phyloP scores from a whole-genome alignment of 2,329 filamentous ascomycete genomes.

The Meredithiella fracta region DNA sequence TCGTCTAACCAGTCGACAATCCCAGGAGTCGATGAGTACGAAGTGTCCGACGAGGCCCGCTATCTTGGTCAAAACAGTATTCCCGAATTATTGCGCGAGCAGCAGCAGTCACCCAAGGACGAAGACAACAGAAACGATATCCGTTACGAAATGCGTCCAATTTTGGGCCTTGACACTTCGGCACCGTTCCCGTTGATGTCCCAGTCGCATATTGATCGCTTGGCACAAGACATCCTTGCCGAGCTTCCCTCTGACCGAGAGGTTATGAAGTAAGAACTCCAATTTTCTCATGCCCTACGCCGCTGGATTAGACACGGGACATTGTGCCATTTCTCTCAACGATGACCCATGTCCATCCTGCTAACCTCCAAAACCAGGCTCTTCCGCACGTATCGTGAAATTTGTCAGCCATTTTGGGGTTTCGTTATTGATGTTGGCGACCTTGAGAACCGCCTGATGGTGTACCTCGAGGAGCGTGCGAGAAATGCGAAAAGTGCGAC shows the following conservation, averaged over 20 bases:
- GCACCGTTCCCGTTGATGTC: slow-evolving; percentile 54
- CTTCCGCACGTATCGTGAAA: slow-evolving; percentile 50
- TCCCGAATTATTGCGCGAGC: slow-evolving; percentile 44
- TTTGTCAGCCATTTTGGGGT: slow-evolving; percentile 51
- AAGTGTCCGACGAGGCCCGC: slow-evolving; percentile 36
- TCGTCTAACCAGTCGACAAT: slow-evolving; percentile 6
- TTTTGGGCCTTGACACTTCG: slow-evolving; percentile 47
- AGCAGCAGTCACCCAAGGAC: slow-evolving; percentile 36
- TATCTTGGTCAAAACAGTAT: slow-evolving; percentile 54
- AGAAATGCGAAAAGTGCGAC: slow-evolving; percentile 33
- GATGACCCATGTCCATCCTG: not conserved
- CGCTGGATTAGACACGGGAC: not conserved
- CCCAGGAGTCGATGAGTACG: slow-evolving; percentile 32
- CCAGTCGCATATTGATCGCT: slow-evolving; percentile 39
- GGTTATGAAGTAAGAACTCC: slow-evolving; percentile 42
- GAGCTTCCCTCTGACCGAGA: slow-evolving; percentile 49
- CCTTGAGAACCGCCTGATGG: slow-evolving; percentile 46
- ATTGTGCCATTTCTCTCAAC: not conserved
- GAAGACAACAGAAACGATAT: slow-evolving; percentile 39
- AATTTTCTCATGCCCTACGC: not conserved
- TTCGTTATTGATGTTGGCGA: slow-evolving; percentile 51
- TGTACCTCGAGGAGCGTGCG: slow-evolving; percentile 47
- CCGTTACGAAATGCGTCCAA: slow-evolving; percentile 48
- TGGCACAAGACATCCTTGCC: slow-evolving; percentile 43
- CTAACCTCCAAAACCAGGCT: slow-evolving; percentile 26